Conservation (phyloP, 345 rosid genomes). For the Leavenworthia alabamica region DNA sequence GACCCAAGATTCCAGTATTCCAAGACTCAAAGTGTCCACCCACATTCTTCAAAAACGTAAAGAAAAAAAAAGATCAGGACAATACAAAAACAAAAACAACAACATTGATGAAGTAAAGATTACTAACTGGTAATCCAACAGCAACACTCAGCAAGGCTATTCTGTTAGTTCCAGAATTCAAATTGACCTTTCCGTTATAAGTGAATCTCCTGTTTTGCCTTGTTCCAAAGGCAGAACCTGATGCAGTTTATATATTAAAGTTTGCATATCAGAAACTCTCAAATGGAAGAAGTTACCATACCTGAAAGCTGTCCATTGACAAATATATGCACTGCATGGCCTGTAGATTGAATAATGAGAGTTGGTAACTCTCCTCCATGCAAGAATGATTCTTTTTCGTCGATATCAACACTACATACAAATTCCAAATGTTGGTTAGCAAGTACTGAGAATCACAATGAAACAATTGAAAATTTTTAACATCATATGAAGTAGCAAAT, state of each 20-base stretch:
- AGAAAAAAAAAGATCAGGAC: background rate
- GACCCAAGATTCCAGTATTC: slow-evolving; percentile 92
- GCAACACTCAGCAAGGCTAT: slow-evolving; percentile 95
- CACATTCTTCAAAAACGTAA: slow-evolving; percentile 50
- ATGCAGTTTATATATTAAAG: background rate
- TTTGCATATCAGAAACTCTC: slow-evolving; percentile 6
- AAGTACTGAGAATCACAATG: background rate
- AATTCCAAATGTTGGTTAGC: background rate
- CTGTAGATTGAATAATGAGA: slow-evolving; percentile 76
- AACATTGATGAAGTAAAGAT: background rate
- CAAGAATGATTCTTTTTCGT: slow-evolving; percentile 72
- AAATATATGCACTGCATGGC: slow-evolving; percentile 91
- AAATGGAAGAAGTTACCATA: slow-evolving; percentile 21
- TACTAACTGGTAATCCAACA: slow-evolving; percentile 86
- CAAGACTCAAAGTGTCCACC: slow-evolving; percentile 96
- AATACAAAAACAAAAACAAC: background rate
- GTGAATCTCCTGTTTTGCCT: slow-evolving; percentile 70
- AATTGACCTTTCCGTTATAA: slow-evolving; percentile 68
- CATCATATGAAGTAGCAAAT: background rate
- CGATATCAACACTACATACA: slow-evolving; percentile 64
- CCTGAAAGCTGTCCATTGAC: slow-evolving; percentile 90
- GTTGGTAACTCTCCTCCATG: slow-evolving; percentile 89
- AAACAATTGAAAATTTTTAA: background rate
- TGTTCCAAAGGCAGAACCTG: slow-evolving; percentile 92
- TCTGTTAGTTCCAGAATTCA: slow-evolving; percentile 72